Percentiles rank a stretch among this genome's conserved stretches.
These are phyloP conservation scores for Boletellus ananiceps DNA, from an alignment of 768 basidiomycete species.

Conservation along the genomic window DNA sequence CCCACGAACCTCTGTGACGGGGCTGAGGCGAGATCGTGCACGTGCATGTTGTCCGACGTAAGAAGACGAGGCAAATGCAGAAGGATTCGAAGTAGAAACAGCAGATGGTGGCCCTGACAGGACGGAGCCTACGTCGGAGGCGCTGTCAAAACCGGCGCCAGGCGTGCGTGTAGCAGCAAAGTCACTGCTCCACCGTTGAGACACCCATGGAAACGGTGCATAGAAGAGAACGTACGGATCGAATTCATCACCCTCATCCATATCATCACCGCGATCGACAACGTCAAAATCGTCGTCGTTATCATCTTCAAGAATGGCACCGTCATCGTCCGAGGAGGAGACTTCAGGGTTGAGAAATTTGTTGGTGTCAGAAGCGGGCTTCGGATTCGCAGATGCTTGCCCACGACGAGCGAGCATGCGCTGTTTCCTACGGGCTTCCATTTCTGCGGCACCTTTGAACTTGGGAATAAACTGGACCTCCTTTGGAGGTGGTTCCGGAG, in stretches of 20 bases:
- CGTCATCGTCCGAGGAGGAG: slow-evolving; percentile 52
- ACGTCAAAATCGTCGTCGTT: slow-evolving; percentile 49
- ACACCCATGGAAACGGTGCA: neutral
- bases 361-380: slow-evolving; percentile 20
- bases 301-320: slow-evolving; percentile 43
- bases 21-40: slow-evolving; percentile 50
- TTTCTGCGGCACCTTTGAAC: slow-evolving; percentile 82
- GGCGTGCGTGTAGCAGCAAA: slow-evolving; percentile 58
- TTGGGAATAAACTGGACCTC: slow-evolving; percentile 65
- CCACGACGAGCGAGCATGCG: slow-evolving; percentile 61
- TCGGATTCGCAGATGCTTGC: slow-evolving; percentile 28
- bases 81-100: slow-evolving; percentile 53
- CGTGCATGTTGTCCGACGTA: slow-evolving; percentile 34
- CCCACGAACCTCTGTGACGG: slow-evolving; percentile 52
- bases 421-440: slow-evolving; percentile 66
- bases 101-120: slow-evolving; percentile 48
- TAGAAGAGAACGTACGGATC: slow-evolving; percentile 57
- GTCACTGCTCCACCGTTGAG: slow-evolving; percentile 41
- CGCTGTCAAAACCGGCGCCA: slow-evolving; percentile 52
- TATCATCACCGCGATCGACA: slow-evolving; percentile 43
- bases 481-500: slow-evolving; percentile 40
- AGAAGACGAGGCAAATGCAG: slow-evolving; percentile 47
- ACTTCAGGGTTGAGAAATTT: slow-evolving; percentile 45
- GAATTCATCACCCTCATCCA: slow-evolving; percentile 70
- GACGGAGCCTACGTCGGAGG: slow-evolving; percentile 59